Percentiles rank a stretch among this genome's conserved stretches.
Conservation (phyloP, 345 rosid species). For the Carallia pectinifolia region DNA sequence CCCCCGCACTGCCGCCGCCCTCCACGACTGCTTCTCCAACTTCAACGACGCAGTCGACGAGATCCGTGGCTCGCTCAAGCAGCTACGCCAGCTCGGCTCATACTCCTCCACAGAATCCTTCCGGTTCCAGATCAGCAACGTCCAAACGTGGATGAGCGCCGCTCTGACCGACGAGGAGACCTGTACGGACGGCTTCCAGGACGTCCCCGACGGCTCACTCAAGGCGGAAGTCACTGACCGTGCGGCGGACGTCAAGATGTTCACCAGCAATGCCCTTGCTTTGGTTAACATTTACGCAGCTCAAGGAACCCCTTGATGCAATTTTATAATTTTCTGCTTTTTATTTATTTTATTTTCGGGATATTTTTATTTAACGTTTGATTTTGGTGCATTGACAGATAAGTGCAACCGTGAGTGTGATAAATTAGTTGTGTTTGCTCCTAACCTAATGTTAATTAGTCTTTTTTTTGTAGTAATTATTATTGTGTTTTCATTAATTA, state of each 20-base stretch:
- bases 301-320: conserved; percentile 31
- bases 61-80: conserved; percentile 67
- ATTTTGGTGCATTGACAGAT: no score
- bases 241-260: conserved; percentile 51
- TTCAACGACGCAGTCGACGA: conserved; percentile 82
- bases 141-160: conserved; percentile 91
- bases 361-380: no score
- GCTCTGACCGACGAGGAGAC: conserved; percentile 95
- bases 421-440: no score
- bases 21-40: conserved; percentile 85
- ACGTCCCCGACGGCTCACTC: conserved; percentile 24
- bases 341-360: no score
- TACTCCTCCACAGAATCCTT: conserved; percentile 33
- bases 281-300: conserved; percentile 61
- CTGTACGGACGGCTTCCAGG: conserved; percentile 81
- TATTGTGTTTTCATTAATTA: no score
- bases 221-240: conserved; percentile 41
- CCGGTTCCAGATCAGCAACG: conserved; percentile 75
- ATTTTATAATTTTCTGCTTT: no score
- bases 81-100: conserved; percentile 56
- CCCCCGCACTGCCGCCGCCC: conserved; percentile 52
- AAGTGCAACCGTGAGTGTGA: no score
- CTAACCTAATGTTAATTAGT: no score
- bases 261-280: conserved; percentile 82
- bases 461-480: no score